phyloP scores from a whole-genome alignment of 768 basidiomycete genomes.

The Naematelia encephala region DNA sequence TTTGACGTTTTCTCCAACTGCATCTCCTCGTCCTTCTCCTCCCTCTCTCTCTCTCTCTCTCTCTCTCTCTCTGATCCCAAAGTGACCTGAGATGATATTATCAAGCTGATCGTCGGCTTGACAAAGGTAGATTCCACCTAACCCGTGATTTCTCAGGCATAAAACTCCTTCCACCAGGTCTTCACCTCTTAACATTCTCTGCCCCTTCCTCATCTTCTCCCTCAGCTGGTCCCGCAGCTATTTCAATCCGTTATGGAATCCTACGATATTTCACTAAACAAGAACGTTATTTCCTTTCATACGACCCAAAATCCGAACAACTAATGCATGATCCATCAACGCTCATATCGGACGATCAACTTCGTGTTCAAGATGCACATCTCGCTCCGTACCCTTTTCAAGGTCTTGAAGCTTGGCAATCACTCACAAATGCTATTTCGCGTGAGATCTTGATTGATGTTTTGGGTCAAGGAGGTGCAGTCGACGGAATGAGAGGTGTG shows the following conservation, averaged over 20 bases:
- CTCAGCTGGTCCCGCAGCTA: slow-evolving; percentile 7
- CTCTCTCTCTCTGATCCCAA: too few species aligned
- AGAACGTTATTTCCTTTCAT: slow-evolving; percentile 37
- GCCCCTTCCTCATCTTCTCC: slow-evolving; percentile 16
- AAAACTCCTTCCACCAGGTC: slow-evolving; percentile 52
- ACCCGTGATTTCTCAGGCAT: slow-evolving; percentile 46
- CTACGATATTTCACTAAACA: slow-evolving; percentile 30
- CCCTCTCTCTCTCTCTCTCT: too few species aligned
- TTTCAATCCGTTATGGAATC: slow-evolving; percentile 46
- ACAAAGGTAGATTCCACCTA: slow-evolving; percentile 29
- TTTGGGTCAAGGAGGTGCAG: slow-evolving; percentile 32
- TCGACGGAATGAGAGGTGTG: slow-evolving; percentile 48
- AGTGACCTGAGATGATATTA: too few species aligned
- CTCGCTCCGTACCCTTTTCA: slow-evolving; percentile 52
- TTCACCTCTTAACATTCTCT: slow-evolving; percentile 51
- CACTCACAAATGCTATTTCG: slow-evolving; percentile 34
- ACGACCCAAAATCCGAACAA: slow-evolving; percentile 38
- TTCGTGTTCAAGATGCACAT: slow-evolving; percentile 47
- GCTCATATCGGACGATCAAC: slow-evolving; percentile 47
- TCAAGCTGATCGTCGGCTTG: slow-evolving; percentile 1
- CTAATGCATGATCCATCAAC: slow-evolving; percentile 13
- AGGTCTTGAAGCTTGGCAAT: slow-evolving; percentile 38
- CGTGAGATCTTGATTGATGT: slow-evolving; percentile 35
- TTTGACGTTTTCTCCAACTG: slow-evolving; percentile 3
- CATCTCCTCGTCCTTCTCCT: background rate